Conservation (phyloP, 1,139 yeast species). For the Candida pseudocylindracea region DNA sequence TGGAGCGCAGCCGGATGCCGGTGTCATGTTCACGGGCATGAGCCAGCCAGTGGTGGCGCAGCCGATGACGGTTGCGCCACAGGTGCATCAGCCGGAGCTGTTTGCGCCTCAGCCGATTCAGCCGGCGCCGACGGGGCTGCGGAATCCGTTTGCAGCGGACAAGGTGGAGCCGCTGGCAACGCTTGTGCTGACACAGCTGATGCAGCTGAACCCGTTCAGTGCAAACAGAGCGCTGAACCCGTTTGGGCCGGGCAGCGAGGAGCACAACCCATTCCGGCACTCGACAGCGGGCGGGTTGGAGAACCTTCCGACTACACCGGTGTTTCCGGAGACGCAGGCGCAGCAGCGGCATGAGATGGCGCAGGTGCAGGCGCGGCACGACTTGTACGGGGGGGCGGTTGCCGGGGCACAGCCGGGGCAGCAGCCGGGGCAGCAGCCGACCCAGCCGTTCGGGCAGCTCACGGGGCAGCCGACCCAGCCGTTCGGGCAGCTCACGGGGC, state of each 20-base stretch:
- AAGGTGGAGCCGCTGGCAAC: no score
- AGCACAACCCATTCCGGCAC: constrained; percentile 19
- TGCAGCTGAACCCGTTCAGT: neutral
- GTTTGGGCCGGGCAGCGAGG: constrained; percentile 17
- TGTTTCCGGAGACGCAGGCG: constrained; percentile 39
- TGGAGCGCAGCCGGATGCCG: no score
- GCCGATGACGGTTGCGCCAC: no score
- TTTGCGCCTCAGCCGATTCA: neutral
- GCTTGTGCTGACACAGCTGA: neutral
- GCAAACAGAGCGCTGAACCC: constrained; percentile 9
- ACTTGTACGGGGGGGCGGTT: constrained; percentile 22
- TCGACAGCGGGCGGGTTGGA: constrained; percentile 53
- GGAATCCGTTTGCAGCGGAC: neutral
- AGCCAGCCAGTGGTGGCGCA: no score
- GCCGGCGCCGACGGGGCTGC: neutral
- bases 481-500: no score
- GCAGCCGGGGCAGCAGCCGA: no score
- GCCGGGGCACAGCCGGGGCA: constrained; percentile 19
- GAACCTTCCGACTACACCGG: constrained; percentile 33
- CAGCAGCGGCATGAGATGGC: constrained; percentile 14
- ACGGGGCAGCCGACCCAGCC: no score
- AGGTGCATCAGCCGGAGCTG: no score
- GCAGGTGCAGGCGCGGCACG: constrained; percentile 21
- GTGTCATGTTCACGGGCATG: no score
- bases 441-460: no score